Evolutionary conservation across 768 basidiomycete species (phyloP), one percentile per base, ranked within the genome.

Genomic region (Leccinum disarticulatum): DNA sequence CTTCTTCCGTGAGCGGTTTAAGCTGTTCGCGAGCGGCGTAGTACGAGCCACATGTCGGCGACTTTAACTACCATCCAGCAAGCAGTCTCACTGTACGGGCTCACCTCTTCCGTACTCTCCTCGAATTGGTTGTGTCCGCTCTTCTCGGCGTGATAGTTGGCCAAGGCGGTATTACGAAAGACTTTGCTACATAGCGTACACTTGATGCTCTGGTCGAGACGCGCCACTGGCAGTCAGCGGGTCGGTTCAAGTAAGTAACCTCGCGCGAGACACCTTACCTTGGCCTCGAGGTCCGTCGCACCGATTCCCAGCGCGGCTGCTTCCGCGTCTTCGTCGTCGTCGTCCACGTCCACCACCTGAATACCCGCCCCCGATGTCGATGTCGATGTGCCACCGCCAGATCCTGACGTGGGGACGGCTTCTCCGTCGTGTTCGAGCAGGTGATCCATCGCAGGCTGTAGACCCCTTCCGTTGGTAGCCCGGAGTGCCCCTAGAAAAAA

Each of bases 111-210:
- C 0, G 87, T 91, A 2, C 91, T 94, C 69, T 98, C 96, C 71
- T 97, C 95, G 63, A 98, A 98, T 64, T 95, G 87, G 73, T 93
- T 88, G 70, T 99, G 96, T 0, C 96, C 96, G 64, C 87, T 91
- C 79, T 94, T 94, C 74, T 95, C 93, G 0, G 94, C 95, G 67
- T 97, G 95, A 73, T 86, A 96, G 64, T 92, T 91, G 14, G 93
- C 95, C 15, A 96, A 78, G 3, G 91, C 91, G 0, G 91, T 88
- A 65, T 92, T 94, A 68, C 79, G 78, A 80, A 97, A 97, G 25
- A 85, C 79, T 77, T 97, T 97, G 61, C 87, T 85, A 72, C 95
- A 96, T 67, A 89, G 73, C 6, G 85, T 81, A 70, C 92, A 94
- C 75, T 87, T 90, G 77, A 94, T 91, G 69, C 88, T 92, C 89